Percentiles rank a stretch among this genome's conserved stretches.
These are phyloP conservation scores for Ogataea ganodermae DNA, from an alignment of 805 yeast species.

Conservation along the genomic window DNA sequence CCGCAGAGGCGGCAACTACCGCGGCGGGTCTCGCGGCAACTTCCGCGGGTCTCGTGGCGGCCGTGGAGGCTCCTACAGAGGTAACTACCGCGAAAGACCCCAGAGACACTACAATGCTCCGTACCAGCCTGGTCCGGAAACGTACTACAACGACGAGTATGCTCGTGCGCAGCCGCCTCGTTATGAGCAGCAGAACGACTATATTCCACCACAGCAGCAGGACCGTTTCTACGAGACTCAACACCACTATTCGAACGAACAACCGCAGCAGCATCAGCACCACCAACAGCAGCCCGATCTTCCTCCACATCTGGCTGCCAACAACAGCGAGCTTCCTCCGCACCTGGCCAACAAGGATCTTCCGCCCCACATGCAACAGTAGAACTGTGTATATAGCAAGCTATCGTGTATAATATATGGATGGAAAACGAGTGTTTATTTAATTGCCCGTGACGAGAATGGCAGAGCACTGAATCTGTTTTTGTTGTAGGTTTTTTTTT, in stretches of 20 bases:
- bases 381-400: background rate
- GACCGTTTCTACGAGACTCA: slow-evolving; percentile 5
- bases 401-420: no score
- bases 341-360: slow-evolving; percentile 16
- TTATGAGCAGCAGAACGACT: slow-evolving; percentile 1
- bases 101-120: slow-evolving; percentile 15
- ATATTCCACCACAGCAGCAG: slow-evolving; percentile 8
- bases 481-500: background rate
- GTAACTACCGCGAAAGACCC: slow-evolving; percentile 33
- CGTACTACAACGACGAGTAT: slow-evolving; percentile 9
- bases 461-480: no score
- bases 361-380: slow-evolving; percentile 23
- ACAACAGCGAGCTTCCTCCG: slow-evolving; percentile 6
- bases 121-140: slow-evolving; percentile 5
- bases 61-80: slow-evolving; percentile 26
- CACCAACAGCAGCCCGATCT: slow-evolving; percentile 1
- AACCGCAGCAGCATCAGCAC: slow-evolving; percentile 1
- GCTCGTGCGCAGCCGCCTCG: slow-evolving; percentile 14
- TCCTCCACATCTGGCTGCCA: slow-evolving; percentile 2
- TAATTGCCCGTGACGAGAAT: background rate
- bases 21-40: slow-evolving; percentile 4
- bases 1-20: slow-evolving; percentile 13
- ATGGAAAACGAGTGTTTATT: no score
- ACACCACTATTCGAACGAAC: slow-evolving; percentile 3
- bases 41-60: slow-evolving; percentile 1